phyloP scores from a whole-genome alignment of 2,329 filamentous ascomycete genomes.

The Aspergillus spinulosporus region DNA sequence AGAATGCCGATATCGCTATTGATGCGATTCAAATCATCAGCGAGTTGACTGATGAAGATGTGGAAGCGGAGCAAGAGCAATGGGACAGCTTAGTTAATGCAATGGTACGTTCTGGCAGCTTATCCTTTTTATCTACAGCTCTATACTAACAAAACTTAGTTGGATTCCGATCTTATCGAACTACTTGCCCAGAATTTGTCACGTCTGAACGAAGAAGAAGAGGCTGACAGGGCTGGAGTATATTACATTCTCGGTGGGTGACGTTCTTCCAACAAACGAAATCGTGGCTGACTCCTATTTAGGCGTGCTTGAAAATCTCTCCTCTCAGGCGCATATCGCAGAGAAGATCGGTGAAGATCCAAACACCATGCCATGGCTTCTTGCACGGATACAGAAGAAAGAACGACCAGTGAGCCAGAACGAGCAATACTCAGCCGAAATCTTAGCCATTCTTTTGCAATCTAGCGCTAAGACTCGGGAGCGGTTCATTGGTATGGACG shows the following conservation, averaged over 20 bases:
- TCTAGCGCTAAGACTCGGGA: slow-evolving; percentile 66
- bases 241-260: slow-evolving; percentile 71
- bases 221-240: slow-evolving; percentile 77
- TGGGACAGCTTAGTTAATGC: slow-evolving; percentile 73
- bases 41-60: slow-evolving; percentile 92
- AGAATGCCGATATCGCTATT: slow-evolving; percentile 96
- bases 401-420: slow-evolving; percentile 78
- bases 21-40: slow-evolving; percentile 84
- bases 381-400: slow-evolving; percentile 68
- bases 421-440: slow-evolving; percentile 90
- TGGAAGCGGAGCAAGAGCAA: slow-evolving; percentile 74
- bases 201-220: slow-evolving; percentile 71
- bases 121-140: no score
- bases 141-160: slow-evolving; percentile 29
- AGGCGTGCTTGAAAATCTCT: slow-evolving; percentile 79
- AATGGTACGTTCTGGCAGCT: slow-evolving; percentile 44
- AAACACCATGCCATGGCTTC: slow-evolving; percentile 71
- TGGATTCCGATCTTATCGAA: slow-evolving; percentile 46
- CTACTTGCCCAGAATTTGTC: slow-evolving; percentile 60
- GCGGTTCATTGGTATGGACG: slow-evolving; percentile 65
- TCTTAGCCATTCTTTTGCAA: slow-evolving; percentile 85
- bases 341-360: slow-evolving; percentile 71
- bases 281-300: background rate
- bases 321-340: slow-evolving; percentile 67
- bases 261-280: background rate